Evolutionary conservation across 257 asterid species (phyloP), one percentile per base, ranked within the genome.

Genomic region (Asclepias syriaca): DNA sequence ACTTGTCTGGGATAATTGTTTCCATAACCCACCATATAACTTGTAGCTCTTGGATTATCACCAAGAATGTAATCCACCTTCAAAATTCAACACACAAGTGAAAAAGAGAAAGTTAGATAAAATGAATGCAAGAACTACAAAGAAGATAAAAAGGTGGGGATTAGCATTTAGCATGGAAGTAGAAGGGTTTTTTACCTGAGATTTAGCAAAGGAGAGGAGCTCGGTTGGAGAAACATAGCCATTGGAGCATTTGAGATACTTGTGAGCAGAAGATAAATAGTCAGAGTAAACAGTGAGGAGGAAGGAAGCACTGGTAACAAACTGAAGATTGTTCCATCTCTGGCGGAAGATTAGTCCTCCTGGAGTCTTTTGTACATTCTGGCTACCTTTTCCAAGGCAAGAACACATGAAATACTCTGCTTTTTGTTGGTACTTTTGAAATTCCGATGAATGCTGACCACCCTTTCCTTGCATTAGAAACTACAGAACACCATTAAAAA

Each of bases 1-100:
- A 95, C 99, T 85, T 95, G 94, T 74, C 70, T 78, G 0, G 99
- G 99, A 74, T 72, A 95, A 39, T 87, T 95, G 89, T 69, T 91
- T 50, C 99, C 99, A 57, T 95, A 95, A 50, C 99, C 99, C 14
- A 95, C 98, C 98, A 95, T 88, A 88, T 92, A 95, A 82, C 99
- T 95, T 34, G 99, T 92, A 40, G 96, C 99, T 49, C 99, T 90
- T 27, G 99, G 99, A 74, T 95, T 95, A 79, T 95, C 97, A 65
- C 99, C 99, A 24, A 95, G 93, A 72, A 95, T 90, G 85, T 95
- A 95, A 63, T 95, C 99, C 73, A 92, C 98, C 99, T 94, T 55
- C 10, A 0, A 19, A 46, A 43, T 50, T 65, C 45, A 57, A 70
- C 15, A 72, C 18, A 55, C n/a, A 72, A 46, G 34, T 60, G n/a